Conservation (phyloP, 495 filamentous ascomycete species). For the Cudoniella acicularis region DNA sequence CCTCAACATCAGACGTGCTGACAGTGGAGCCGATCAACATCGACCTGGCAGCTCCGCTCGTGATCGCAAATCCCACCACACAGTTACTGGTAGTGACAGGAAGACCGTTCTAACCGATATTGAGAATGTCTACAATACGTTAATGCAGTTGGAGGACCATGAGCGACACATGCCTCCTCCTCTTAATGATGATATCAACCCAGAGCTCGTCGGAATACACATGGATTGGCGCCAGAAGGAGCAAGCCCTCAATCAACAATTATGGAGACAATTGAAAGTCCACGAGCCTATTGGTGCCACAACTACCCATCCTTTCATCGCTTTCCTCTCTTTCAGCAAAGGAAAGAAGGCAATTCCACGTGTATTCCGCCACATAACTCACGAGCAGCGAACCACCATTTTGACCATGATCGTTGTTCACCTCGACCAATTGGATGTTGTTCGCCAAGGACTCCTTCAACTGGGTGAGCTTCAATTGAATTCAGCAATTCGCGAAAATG, state of each 20-base stretch:
- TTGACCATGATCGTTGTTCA: slow-evolving; percentile 95
- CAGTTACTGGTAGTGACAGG: slow-evolving; percentile 57
- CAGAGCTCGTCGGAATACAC: slow-evolving; percentile 60
- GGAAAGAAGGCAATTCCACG: slow-evolving; percentile 94
- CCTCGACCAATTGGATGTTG: slow-evolving; percentile 85
- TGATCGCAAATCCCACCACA: slow-evolving; percentile 40
- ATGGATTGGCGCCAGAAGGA: slow-evolving; percentile 69
- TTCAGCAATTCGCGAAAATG: slow-evolving; percentile 73
- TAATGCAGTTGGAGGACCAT: slow-evolving; percentile 93
- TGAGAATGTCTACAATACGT: slow-evolving; percentile 75
- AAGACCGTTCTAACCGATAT: slow-evolving; percentile 81
- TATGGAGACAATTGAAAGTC: slow-evolving; percentile 84
- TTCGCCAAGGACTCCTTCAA: slow-evolving; percentile 68
- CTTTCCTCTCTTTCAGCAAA: slow-evolving; percentile 89
- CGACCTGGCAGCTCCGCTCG: slow-evolving; percentile 30
- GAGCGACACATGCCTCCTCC: slow-evolving; percentile 78
- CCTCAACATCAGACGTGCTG: slow-evolving; percentile 90
- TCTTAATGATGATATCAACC: slow-evolving; percentile 56
- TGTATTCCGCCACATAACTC: slow-evolving; percentile 88
- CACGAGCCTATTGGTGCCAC: slow-evolving; percentile 80
- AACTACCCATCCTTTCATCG: slow-evolving; percentile 89
- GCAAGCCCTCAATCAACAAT: slow-evolving; percentile 66
- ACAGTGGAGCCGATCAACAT: slow-evolving; percentile 51
- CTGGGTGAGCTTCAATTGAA: slow-evolving; percentile 67
- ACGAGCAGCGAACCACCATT: slow-evolving; percentile 88